Conservation (phyloP, 352 stramenopile species). For the Globisporangium abappressorium region DNA sequence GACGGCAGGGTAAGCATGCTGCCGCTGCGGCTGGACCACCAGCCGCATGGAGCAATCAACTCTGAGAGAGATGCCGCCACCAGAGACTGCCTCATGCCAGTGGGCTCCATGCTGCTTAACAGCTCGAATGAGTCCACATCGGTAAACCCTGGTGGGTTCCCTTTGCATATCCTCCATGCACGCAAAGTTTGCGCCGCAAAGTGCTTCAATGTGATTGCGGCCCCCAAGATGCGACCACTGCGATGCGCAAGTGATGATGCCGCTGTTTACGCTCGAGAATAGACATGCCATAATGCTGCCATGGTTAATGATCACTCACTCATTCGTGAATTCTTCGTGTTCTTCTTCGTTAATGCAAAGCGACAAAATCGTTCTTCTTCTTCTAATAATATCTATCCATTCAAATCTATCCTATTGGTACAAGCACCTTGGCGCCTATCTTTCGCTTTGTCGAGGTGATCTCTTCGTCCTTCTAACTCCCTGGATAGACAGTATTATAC, state of each 20-base stretch:
- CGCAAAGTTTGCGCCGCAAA: not conserved
- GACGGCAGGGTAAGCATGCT: not conserved
- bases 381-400: not conserved
- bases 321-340: not conserved
- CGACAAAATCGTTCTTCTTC: not conserved
- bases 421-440: not conserved
- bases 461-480: not conserved
- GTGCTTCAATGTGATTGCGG: not conserved
- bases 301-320: not conserved
- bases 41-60: not conserved
- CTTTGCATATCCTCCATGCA: not conserved
- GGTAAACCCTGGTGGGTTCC: not conserved
- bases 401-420: conserved; percentile 5
- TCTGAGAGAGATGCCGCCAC: not conserved
- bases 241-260: not conserved
- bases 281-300: not conserved
- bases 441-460: not conserved
- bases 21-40: not conserved
- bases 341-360: not conserved
- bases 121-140: not conserved
- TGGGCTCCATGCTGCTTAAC: not conserved
- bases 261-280: not conserved
- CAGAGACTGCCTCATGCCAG: not conserved
- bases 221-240: not conserved
- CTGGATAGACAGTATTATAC: not conserved